A percentile compares a stretch with the other conserved stretches of the same genome.
Conservation (phyloP, 208 protist species). For the Crithidia mellificae region DNA sequence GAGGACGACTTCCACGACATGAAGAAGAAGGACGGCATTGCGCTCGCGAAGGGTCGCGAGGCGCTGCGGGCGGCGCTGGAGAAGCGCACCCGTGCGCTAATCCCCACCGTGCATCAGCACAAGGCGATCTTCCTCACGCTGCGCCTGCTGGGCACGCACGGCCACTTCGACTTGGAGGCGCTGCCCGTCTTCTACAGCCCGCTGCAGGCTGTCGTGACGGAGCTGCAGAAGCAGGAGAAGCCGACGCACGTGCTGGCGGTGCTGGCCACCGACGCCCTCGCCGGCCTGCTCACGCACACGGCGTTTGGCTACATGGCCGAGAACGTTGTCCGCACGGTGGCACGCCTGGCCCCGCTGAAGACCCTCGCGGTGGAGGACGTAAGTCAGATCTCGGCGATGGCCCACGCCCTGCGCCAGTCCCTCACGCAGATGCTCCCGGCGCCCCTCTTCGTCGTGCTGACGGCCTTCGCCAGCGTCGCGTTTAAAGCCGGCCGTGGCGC, state of each 20-base stretch:
- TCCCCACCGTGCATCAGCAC: constrained; percentile 41
- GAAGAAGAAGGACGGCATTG: constrained; percentile 75
- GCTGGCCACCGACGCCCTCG: constrained; percentile 65
- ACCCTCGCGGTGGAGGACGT: constrained; percentile 67
- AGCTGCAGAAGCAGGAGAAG: constrained; percentile 24
- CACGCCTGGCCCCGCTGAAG: constrained; percentile 46
- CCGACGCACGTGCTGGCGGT: constrained; percentile 47
- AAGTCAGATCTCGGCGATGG: constrained; percentile 59
- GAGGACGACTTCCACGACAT: constrained; percentile 85
- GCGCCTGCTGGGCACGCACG: constrained; percentile 70
- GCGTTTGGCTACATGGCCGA: constrained; percentile 58
- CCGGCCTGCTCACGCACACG: constrained; percentile 60
- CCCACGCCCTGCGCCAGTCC: constrained; percentile 59
- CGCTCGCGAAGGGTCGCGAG: constrained; percentile 74
- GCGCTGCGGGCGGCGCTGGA: constrained; percentile 58
- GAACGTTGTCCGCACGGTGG: constrained; percentile 57
- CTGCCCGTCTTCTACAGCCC: constrained; percentile 62
- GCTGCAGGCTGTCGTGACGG: constrained; percentile 45
- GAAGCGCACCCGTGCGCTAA: constrained; percentile 48
- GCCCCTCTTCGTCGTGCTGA: constrained; percentile 77
- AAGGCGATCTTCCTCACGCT: constrained; percentile 63
- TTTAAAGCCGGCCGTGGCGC: constrained; percentile 81
- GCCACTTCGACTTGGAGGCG: constrained; percentile 52
- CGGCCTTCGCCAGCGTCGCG: constrained; percentile 70
- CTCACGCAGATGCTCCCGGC: constrained; percentile 81